These are phyloP conservation scores for Cryphonectria japonica DNA, from an alignment of 2,329 filamentous ascomycete species.

Conservation along the genomic window DNA sequence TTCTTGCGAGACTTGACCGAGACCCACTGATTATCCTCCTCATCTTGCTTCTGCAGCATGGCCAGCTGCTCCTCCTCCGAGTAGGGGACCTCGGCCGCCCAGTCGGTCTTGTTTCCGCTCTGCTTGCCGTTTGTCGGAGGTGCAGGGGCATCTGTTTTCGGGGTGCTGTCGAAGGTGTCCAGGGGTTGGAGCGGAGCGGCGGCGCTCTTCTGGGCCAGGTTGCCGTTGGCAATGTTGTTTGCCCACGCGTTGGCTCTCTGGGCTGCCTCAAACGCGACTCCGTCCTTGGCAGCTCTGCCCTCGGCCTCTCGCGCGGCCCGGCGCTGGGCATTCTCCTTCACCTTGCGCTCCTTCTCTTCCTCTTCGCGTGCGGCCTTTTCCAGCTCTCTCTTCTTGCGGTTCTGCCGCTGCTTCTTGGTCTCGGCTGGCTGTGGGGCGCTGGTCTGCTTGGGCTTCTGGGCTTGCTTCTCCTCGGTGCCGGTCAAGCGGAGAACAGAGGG, in stretches of 20 bases:
- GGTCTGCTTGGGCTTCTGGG: slow-evolving; percentile 65
- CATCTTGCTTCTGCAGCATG: slow-evolving; percentile 57
- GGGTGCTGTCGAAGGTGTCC: slow-evolving; percentile 57
- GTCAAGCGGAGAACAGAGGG: slow-evolving; percentile 81
- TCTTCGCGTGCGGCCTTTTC: slow-evolving; percentile 76
- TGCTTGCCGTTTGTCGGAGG: slow-evolving; percentile 40
- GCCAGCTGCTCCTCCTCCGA: slow-evolving; percentile 68
- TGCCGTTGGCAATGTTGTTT: slow-evolving; percentile 46
- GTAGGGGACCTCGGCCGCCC: slow-evolving; percentile 53
- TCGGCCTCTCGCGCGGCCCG: slow-evolving; percentile 80
- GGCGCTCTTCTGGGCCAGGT: slow-evolving; percentile 46
- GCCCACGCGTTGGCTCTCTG: slow-evolving; percentile 47
- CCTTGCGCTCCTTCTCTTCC: slow-evolving; percentile 77
- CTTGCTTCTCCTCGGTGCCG: slow-evolving; percentile 55
- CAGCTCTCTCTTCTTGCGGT: slow-evolving; percentile 84
- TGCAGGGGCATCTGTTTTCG: slow-evolving; percentile 39
- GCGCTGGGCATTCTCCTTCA: slow-evolving; percentile 79
- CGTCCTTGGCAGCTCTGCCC: slow-evolving; percentile 82
- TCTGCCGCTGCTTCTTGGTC: slow-evolving; percentile 95
- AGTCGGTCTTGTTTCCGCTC: slow-evolving; percentile 45
- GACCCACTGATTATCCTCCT: slow-evolving; percentile 59
- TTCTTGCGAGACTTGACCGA: slow-evolving; percentile 57
- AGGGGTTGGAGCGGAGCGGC: slow-evolving; percentile 52
- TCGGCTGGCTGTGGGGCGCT: slow-evolving; percentile 70
- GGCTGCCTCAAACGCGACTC: slow-evolving; percentile 60